Conservation (phyloP, 78 protist species). For the Cavenderia fasciculata region DNA sequence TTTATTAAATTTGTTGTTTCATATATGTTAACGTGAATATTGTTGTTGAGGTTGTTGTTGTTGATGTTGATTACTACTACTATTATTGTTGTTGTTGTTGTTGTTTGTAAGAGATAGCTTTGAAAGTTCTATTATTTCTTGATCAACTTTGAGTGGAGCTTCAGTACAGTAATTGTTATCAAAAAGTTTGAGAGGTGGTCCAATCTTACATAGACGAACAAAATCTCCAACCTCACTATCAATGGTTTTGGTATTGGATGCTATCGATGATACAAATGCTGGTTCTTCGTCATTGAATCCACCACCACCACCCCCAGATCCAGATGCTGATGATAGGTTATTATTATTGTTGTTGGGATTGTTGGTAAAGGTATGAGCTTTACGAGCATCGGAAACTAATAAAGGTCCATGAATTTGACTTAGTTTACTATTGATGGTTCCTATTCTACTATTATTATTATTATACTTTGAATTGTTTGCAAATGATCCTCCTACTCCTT, state of each 20-base stretch:
- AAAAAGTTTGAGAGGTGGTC: conserved; percentile 65
- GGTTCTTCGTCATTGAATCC: no score
- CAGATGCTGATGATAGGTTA: conserved; percentile 1
- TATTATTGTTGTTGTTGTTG: neutral
- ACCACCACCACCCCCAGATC: no score
- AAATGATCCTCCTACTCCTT: no score
- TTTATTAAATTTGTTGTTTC: no score
- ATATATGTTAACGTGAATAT: no score
- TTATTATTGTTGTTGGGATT: no score
- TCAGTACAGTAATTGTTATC: neutral
- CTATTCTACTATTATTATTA: neutral
- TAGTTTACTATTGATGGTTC: conserved; percentile 27
- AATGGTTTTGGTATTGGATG: neutral
- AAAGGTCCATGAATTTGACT: conserved; percentile 71
- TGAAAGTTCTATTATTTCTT: conserved; percentile 2
- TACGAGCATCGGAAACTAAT: neutral
- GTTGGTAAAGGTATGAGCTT: no score
- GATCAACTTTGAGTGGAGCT: conserved; percentile 1
- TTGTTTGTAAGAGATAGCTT: neutral
- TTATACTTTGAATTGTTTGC: neutral
- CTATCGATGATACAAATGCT: conserved; percentile 28
- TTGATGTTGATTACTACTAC: no score
- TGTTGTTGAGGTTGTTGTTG: no score
- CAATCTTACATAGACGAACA: conserved; percentile 60
- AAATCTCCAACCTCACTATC: conserved; percentile 52